Evolutionary conservation across 176 grass and related monocot species (phyloP).

Genomic region (Coix lacrymajobi): DNA sequence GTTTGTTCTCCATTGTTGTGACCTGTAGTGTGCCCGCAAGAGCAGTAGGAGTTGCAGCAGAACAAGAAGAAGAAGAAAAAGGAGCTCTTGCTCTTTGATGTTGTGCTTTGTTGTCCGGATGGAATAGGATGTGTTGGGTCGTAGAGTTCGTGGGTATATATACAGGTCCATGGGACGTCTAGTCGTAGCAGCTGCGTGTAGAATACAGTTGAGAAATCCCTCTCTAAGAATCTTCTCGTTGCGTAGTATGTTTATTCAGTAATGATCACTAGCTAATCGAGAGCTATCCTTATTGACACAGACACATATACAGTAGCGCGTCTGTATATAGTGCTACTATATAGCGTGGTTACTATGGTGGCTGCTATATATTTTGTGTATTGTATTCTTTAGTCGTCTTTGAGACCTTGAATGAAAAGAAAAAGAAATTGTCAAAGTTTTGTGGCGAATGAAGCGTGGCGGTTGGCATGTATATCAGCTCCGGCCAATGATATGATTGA

Average conservation of each 20-base stretch:
- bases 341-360: neutral
- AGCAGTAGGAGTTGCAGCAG: neutral
- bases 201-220: neutral
- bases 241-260: neutral
- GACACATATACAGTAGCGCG: neutral
- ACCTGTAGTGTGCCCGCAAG: neutral
- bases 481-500: neutral
- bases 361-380: neutral
- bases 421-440: too few species aligned
- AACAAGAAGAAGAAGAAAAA: neutral
- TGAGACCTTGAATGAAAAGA: too few species aligned
- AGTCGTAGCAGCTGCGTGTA: conserved; percentile 8
- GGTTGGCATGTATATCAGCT: conserved; percentile 3
- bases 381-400: neutral
- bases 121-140: neutral
- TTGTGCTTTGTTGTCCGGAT: neutral
- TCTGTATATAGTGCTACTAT: neutral
- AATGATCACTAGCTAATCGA: neutral
- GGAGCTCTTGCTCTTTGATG: neutral
- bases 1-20: conserved; percentile 40
- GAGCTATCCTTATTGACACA: neutral
- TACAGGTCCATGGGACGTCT: conserved; percentile 17
- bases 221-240: conserved; percentile 26
- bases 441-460: neutral
- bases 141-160: conserved; percentile 17